phyloP scores from a whole-genome alignment of 2,329 filamentous ascomycete species.

The Microascus cirrosus region DNA sequence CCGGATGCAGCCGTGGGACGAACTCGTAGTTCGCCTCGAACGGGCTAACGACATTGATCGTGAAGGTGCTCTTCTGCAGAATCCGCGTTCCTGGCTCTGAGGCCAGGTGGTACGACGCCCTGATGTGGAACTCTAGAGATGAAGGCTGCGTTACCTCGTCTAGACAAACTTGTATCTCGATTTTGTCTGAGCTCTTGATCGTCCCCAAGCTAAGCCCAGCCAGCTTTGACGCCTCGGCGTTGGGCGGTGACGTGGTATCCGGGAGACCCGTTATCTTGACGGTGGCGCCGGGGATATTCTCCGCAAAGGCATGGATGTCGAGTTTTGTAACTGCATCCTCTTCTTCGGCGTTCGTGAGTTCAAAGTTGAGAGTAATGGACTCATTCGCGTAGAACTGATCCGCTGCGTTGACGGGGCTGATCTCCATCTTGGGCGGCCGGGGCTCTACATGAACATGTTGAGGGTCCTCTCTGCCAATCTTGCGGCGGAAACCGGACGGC shows the following conservation, averaged over 20 bases:
- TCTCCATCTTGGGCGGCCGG: conserved; percentile 82
- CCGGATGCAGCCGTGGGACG: conserved; percentile 63
- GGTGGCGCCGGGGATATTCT: conserved; percentile 11
- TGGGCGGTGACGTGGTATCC: conserved; percentile 20
- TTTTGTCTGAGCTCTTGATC: conserved; percentile 33
- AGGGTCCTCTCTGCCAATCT: conserved; percentile 34
- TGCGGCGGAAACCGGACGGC: conserved; percentile 28
- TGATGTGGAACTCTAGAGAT: conserved; percentile 59
- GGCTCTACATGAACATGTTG: conserved; percentile 63
- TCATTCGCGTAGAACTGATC: conserved; percentile 83
- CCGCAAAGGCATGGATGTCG: conserved; percentile 56
- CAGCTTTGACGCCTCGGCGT: conserved; percentile 30
- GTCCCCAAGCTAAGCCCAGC: conserved; percentile 29
- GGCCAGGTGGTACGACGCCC: conserved; percentile 65
- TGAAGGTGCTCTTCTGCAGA: conserved; percentile 57
- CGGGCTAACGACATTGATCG: conserved; percentile 64
- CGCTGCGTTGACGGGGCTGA: conserved; percentile 50
- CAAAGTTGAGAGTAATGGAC: conserved; percentile 53
- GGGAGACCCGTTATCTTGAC: conserved; percentile 27
- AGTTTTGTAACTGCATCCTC: conserved; percentile 63
- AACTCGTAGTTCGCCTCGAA: conserved; percentile 92
- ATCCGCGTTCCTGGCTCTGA: conserved; percentile 75
- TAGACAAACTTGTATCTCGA: conserved; percentile 34
- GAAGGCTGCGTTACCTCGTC: conserved; percentile 37
- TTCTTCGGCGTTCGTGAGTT: conserved; percentile 73